Conservation (phyloP, 371 early-diverging fungal genomes). For the Rhizopus sp. region DNA sequence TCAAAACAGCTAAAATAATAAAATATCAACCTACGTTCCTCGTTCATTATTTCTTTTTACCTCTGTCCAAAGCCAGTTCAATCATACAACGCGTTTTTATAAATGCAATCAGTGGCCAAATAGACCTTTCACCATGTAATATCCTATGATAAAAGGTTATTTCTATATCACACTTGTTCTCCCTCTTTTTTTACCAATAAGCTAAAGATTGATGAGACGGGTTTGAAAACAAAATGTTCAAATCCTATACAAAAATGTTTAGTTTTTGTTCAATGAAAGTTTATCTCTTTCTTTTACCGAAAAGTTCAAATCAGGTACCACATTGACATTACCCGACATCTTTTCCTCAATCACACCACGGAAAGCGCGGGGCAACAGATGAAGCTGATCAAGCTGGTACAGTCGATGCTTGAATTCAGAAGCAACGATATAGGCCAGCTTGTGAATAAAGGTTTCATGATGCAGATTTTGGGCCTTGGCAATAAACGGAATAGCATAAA, state of each 20-base stretch:
- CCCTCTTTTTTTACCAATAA: conserved; percentile 55
- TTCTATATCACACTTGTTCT: neutral
- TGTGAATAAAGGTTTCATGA: conserved; percentile 43
- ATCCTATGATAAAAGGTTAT: conserved; percentile 43
- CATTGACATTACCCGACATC: conserved; percentile 70
- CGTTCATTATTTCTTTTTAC: conserved; percentile 14
- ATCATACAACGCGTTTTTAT: conserved; percentile 75
- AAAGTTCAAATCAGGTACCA: conserved; percentile 54
- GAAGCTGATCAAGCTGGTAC: conserved; percentile 62
- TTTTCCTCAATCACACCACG: conserved; percentile 63
- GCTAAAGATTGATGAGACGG: conserved; percentile 71
- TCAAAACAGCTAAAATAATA: conserved; percentile 36
- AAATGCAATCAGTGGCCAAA: conserved; percentile 80
- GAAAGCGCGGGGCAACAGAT: conserved; percentile 57
- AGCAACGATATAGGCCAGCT: conserved; percentile 48
- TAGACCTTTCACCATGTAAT: conserved; percentile 78
- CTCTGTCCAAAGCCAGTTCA: conserved; percentile 74
- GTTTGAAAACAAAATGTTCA: conserved; percentile 72
- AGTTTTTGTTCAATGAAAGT: neutral
- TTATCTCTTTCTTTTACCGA: conserved; percentile 34
- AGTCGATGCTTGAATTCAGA: conserved; percentile 65
- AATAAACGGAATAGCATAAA: conserved; percentile 67
- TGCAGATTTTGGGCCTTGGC: conserved; percentile 55
- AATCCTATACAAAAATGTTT: conserved; percentile 47
- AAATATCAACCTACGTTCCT: neutral